Percentiles rank a stretch among this genome's conserved stretches.
phyloP scores from a whole-genome alignment of 169 alveolate genomes.

The Cryptosporidium meleagridis region DNA sequence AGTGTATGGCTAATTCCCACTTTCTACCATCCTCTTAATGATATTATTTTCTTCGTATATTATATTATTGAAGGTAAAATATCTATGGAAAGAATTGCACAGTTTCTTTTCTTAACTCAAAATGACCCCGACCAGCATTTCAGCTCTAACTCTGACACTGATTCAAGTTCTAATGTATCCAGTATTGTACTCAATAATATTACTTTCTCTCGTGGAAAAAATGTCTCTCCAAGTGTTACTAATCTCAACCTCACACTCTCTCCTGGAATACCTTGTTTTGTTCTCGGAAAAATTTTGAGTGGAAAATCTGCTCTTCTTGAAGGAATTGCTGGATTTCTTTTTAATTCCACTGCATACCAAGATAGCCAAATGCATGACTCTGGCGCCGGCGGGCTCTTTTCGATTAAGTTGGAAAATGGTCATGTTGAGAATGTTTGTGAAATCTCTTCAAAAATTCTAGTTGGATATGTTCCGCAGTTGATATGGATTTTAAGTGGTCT shows the following conservation, averaged over 20 bases:
- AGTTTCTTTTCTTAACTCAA: constrained; percentile 24
- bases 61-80: constrained; percentile 36
- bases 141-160: not conserved
- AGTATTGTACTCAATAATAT: constrained; percentile 1
- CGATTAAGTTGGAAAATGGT: not conserved
- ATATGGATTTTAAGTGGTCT: constrained; percentile 55
- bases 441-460: not conserved
- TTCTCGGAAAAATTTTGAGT: constrained; percentile 27
- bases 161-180: not conserved
- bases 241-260: constrained; percentile 6
- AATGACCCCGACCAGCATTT: not conserved
- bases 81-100: constrained; percentile 52
- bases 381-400: constrained; percentile 1
- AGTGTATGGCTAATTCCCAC: constrained; percentile 64
- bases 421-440: not conserved
- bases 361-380: too few relatives aligned
- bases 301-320: constrained; percentile 67
- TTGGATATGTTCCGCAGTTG: constrained; percentile 39
- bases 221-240: not conserved
- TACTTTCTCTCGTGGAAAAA: constrained; percentile 1
- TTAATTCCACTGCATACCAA: not conserved
- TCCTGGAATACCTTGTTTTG: constrained; percentile 29
- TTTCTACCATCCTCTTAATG: constrained; percentile 64
- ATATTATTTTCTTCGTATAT: constrained; percentile 16
- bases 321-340: constrained; percentile 44